Conservation (phyloP, 805 yeast species). For the Cyberlindnera euphorbiae region DNA sequence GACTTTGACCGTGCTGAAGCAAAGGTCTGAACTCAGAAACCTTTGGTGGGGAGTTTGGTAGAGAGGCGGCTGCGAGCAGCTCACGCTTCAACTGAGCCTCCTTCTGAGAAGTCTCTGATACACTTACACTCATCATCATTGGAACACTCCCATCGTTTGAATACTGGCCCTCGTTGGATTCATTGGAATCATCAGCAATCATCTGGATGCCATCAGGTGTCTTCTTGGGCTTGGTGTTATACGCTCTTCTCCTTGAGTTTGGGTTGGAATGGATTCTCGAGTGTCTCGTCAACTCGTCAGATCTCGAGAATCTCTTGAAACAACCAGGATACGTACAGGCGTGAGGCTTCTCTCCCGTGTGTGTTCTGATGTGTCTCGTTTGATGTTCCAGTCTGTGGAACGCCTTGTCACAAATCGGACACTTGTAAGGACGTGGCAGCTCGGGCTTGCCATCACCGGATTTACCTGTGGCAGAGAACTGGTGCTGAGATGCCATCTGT, state of each 20-base stretch:
- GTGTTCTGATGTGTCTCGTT: slow-evolving; percentile 74
- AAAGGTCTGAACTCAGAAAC: slow-evolving; percentile 12
- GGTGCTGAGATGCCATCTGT: no score
- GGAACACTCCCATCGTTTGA: no score
- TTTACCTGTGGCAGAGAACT: neutral
- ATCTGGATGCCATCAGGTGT: slow-evolving; percentile 3
- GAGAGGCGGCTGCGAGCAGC: slow-evolving; percentile 12
- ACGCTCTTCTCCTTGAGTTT: slow-evolving; percentile 56
- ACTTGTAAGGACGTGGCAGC: slow-evolving; percentile 56
- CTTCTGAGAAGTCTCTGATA: no score
- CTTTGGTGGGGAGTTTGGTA: slow-evolving; percentile 23
- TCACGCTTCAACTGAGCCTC: slow-evolving; percentile 14
- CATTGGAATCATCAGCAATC: no score
- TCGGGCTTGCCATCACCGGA: slow-evolving; percentile 14
- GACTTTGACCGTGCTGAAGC: neutral
- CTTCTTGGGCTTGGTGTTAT: slow-evolving; percentile 33
- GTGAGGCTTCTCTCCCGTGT: slow-evolving; percentile 80
- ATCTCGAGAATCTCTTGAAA: slow-evolving; percentile 59
- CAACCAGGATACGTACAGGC: slow-evolving; percentile 71
- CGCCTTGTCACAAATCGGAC: slow-evolving; percentile 71
- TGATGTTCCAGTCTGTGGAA: slow-evolving; percentile 75
- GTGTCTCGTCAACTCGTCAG: slow-evolving; percentile 74
- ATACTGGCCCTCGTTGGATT: no score
- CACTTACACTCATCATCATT: no score
- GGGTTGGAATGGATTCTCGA: slow-evolving; percentile 70